Percentiles rank a stretch among this genome's conserved stretches.
These are phyloP conservation scores for Citropsis articulata DNA, from an alignment of 345 rosid species.

Conservation along the genomic window DNA sequence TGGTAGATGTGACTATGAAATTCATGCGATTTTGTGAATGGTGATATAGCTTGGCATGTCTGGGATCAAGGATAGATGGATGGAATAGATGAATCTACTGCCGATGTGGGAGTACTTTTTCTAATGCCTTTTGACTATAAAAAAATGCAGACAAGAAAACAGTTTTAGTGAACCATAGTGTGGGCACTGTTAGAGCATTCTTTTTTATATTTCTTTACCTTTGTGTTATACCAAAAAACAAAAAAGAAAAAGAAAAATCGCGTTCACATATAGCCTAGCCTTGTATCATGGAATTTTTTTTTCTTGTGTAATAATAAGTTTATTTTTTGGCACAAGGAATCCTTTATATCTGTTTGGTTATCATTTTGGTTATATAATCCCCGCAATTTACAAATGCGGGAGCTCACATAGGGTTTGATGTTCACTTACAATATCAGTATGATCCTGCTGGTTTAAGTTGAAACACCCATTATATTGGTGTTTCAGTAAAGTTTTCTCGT, in stretches of 20 bases:
- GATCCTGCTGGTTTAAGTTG: neutral
- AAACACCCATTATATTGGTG: neutral
- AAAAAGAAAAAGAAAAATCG: constrained; percentile 18
- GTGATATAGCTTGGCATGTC: constrained; percentile 11
- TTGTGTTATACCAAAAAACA: constrained; percentile 18
- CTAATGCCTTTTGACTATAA: constrained; percentile 15
- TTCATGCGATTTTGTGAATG: constrained; percentile 3
- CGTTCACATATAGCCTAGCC: constrained; percentile 25
- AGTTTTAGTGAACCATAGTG: constrained; percentile 28
- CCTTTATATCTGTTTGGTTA: neutral
- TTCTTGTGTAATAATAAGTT: constrained; percentile 11
- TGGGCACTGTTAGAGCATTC: constrained; percentile 40
- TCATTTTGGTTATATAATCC: neutral
- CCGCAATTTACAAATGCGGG: neutral
- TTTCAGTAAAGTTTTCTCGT: neutral
- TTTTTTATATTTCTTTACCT: constrained; percentile 25
- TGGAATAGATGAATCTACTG: constrained; percentile 3
- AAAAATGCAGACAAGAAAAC: constrained; percentile 11
- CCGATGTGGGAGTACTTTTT: constrained; percentile 17
- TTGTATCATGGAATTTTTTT: constrained; percentile 19
- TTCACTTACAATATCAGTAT: neutral
- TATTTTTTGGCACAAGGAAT: neutral
- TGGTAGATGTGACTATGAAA: constrained; percentile 24
- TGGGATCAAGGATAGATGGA: constrained; percentile 10
- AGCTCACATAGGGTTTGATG: neutral